Evolutionary conservation across 75 land plant genomes (phyloP).

Genomic region (Larix kaempferi): DNA sequence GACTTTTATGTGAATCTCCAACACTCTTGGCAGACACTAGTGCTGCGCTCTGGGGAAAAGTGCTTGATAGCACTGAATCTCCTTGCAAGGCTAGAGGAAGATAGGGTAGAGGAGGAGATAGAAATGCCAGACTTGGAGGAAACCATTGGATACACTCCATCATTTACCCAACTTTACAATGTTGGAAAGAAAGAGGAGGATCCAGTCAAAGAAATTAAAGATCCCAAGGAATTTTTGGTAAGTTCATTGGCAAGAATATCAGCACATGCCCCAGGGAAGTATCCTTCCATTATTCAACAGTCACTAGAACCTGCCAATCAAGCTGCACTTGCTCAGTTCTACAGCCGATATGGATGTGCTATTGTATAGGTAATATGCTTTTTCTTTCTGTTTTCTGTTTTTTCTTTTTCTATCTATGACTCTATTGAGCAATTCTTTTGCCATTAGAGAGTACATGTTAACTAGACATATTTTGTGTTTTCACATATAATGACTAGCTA

Average conservation of each 20-base stretch:
- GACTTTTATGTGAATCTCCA: conserved; percentile 79
- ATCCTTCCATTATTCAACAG: conserved; percentile 54
- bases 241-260: conserved; percentile 65
- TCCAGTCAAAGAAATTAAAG: conserved; percentile 78
- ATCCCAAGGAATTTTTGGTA: conserved; percentile 75
- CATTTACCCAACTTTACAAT: conserved; percentile 80
- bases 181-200: conserved; percentile 94
- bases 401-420: too few relatives aligned
- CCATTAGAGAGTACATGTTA: too few relatives aligned
- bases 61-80: conserved; percentile 83
- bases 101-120: conserved; percentile 69
- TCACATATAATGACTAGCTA: too few relatives aligned
- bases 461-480: too few relatives aligned
- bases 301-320: conserved; percentile 75
- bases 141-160: conserved; percentile 66
- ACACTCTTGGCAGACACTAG: conserved; percentile 38
- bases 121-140: conserved; percentile 84
- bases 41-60: conserved; percentile 60
- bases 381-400: too few relatives aligned
- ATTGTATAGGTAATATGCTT: conserved; percentile 53
- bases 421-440: too few relatives aligned
- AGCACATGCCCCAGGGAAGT: conserved; percentile 61
- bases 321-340: conserved; percentile 63
- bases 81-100: conserved; percentile 76
- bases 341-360: conserved; percentile 40